These are phyloP conservation scores for Suhomyces anneliseae DNA, from an alignment of 1,139 yeast genomes.

Conservation along the genomic window DNA sequence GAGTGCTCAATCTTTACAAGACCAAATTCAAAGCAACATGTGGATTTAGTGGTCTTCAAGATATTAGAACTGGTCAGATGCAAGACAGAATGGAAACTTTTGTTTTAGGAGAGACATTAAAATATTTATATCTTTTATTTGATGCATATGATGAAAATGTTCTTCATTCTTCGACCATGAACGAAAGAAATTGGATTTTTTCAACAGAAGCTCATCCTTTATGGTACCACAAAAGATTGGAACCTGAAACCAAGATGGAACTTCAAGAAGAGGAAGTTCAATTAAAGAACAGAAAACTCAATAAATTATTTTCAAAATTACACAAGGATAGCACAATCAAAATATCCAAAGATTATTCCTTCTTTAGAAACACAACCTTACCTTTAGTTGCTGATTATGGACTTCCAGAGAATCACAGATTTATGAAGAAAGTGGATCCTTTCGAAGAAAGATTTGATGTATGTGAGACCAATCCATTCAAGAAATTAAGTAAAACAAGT, in stretches of 20 bases:
- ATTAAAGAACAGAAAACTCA: constrained; percentile 4
- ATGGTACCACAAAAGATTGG: constrained; percentile 52
- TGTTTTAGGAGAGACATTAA: constrained; percentile 81
- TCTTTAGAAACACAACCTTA: constrained; percentile 20
- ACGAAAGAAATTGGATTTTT: constrained; percentile 61
- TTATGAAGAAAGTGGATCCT: constrained; percentile 23
- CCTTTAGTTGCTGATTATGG: constrained; percentile 14
- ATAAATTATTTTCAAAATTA: constrained; percentile 9
- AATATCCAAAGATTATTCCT: constrained; percentile 8
- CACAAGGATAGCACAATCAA: constrained; percentile 6
- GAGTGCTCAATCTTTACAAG: constrained; percentile 56
- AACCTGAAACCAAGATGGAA: constrained; percentile 6
- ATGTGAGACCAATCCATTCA: constrained; percentile 38
- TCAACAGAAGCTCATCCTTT: constrained; percentile 95
- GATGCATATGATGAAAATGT: constrained; percentile 64
- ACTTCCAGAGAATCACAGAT: constrained; percentile 14
- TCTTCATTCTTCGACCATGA: constrained; percentile 31
- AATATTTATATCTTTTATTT: constrained; percentile 78
- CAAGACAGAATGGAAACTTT: constrained; percentile 92
- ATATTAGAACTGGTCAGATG: constrained; percentile 58
- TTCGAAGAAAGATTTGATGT: constrained; percentile 20
- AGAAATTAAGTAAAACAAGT: constrained; percentile 2
- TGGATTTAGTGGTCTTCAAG: constrained; percentile 80
- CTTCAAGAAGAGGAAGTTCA: constrained; percentile 5
- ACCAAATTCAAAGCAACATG: constrained; percentile 58